Evolutionary conservation across 495 filamentous ascomycete species (phyloP).

Genomic region (Aspergillus ostianus): DNA sequence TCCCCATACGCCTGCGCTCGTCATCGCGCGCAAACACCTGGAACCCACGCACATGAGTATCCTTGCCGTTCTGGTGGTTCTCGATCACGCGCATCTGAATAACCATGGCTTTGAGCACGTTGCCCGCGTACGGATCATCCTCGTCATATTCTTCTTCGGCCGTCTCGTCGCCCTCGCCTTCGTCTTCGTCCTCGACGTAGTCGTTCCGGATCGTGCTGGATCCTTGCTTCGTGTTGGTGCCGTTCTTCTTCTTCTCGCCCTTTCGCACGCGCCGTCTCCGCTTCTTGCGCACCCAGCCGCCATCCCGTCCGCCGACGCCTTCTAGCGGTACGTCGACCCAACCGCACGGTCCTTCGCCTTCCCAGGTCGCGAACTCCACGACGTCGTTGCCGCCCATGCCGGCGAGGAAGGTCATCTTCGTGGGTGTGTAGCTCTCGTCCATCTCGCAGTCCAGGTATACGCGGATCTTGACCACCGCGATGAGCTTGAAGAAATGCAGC

Average conservation of each 20-base stretch:
- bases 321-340: conserved; percentile 84
- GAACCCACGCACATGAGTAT: conserved; percentile 91
- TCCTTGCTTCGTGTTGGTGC: conserved; percentile 17
- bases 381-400: conserved; percentile 87
- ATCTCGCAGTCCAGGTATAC: conserved; percentile 87
- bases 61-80: conserved; percentile 99
- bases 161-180: conserved; percentile 34
- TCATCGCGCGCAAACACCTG: conserved; percentile 84
- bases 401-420: conserved; percentile 79
- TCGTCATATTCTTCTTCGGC: conserved; percentile 27
- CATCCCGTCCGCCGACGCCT: conserved; percentile 55
- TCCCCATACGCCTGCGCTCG: conserved; percentile 28
- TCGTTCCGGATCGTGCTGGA: conserved; percentile 28
- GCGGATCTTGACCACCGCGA: conserved; percentile 76
- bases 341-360: conserved; percentile 72
- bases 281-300: conserved; percentile 35
- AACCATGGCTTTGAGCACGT: conserved; percentile 78
- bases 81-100: conserved; percentile 85
- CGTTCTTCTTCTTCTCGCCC: conserved; percentile 6
- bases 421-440: conserved; percentile 97
- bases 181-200: conserved; percentile 16
- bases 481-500: conserved; percentile 91
- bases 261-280: conserved; percentile 8
- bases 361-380: conserved; percentile 75
- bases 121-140: conserved; percentile 50